These are phyloP conservation scores for Claviceps monticola DNA, from an alignment of 2,329 filamentous ascomycete species.

Conservation along the genomic window DNA sequence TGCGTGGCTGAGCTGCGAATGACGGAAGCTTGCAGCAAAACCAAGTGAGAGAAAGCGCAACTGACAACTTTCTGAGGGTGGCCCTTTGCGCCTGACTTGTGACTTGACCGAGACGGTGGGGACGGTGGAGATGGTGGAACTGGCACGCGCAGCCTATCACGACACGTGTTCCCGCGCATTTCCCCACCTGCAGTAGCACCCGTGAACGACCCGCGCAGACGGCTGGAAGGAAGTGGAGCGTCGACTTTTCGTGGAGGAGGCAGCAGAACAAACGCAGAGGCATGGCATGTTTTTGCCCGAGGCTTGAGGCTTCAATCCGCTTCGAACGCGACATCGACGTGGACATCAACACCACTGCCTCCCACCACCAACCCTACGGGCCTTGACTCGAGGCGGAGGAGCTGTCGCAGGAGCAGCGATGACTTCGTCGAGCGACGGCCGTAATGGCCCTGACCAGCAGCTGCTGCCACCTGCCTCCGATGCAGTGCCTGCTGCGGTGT, in stretches of 20 bases:
- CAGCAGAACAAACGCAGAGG: not conserved
- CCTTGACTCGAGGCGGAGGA: slow-evolving; percentile 33
- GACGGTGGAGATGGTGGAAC: too few relatives aligned
- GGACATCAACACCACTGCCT: slow-evolving; percentile 1
- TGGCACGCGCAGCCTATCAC: slow-evolving; percentile 10
- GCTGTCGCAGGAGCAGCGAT: slow-evolving; percentile 43
- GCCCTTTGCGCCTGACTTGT: too few relatives aligned
- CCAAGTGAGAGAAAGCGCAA: too few relatives aligned
- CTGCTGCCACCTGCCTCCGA: not conserved
- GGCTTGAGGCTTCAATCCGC: slow-evolving; percentile 4
- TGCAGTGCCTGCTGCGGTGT: slow-evolving; percentile 1
- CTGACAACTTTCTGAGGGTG: too few relatives aligned
- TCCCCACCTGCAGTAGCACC: not conserved
- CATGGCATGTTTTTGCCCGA: slow-evolving; percentile 10
- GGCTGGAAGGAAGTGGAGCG: not conserved
- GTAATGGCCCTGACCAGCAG: slow-evolving; percentile 12
- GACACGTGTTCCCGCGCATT: slow-evolving; percentile 7
- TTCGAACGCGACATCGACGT: not conserved
- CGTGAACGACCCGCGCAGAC: too few relatives aligned
- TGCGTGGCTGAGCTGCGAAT: too few relatives aligned
- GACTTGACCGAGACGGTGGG: not conserved
- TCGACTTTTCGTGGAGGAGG: not conserved
- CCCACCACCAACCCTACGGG: slow-evolving; percentile 1
- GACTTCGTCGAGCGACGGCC: slow-evolving; percentile 42
- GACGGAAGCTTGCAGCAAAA: too few relatives aligned